phyloP scores from a whole-genome alignment of 192 early-diverging fungal species.

The Coemansia sp. region DNA sequence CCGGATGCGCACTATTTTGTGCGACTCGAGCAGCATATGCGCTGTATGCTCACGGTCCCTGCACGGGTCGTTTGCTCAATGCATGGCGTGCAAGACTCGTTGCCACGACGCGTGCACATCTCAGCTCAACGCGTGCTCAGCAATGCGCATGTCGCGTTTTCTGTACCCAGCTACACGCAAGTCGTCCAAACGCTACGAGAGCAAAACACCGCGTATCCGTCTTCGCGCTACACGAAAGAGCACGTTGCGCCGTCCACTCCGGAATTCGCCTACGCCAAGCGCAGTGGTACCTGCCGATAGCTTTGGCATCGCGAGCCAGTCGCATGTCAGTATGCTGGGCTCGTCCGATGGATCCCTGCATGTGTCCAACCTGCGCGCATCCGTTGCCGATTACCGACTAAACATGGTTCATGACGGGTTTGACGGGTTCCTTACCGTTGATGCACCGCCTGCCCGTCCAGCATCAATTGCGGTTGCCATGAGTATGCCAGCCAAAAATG shows the following conservation, averaged over 20 bases:
- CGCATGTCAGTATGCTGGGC: slow-evolving; percentile 19
- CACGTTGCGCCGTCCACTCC: slow-evolving; percentile 17
- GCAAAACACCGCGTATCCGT: slow-evolving; percentile 47
- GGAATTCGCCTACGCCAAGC: not conserved
- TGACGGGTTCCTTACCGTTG: slow-evolving; percentile 30
- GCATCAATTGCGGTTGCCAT: slow-evolving; percentile 38
- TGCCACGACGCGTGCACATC: slow-evolving; percentile 48
- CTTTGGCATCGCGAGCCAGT: slow-evolving; percentile 17
- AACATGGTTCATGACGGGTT: slow-evolving; percentile 33
- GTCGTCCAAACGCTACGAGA: slow-evolving; percentile 55
- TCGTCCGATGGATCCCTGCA: slow-evolving; percentile 43
- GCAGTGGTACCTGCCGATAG: slow-evolving; percentile 2
- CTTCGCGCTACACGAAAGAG: slow-evolving; percentile 29
- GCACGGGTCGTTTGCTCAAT: slow-evolving; percentile 49
- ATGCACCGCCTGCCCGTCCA: slow-evolving; percentile 8
- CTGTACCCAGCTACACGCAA: slow-evolving; percentile 48
- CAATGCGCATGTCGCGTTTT: slow-evolving; percentile 57
- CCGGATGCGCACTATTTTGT: slow-evolving; percentile 46
- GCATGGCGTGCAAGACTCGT: slow-evolving; percentile 52
- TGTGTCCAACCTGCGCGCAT: slow-evolving; percentile 10
- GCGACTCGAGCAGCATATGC: slow-evolving; percentile 39
- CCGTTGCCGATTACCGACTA: not conserved
- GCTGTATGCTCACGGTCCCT: slow-evolving; percentile 32
- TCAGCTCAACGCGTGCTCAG: slow-evolving; percentile 34
- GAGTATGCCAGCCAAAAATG: not conserved